These are phyloP conservation scores for barley (Hordeum vulgare) DNA, from an alignment of 176 grass and related monocot species.

Conservation along the genomic window DNA sequence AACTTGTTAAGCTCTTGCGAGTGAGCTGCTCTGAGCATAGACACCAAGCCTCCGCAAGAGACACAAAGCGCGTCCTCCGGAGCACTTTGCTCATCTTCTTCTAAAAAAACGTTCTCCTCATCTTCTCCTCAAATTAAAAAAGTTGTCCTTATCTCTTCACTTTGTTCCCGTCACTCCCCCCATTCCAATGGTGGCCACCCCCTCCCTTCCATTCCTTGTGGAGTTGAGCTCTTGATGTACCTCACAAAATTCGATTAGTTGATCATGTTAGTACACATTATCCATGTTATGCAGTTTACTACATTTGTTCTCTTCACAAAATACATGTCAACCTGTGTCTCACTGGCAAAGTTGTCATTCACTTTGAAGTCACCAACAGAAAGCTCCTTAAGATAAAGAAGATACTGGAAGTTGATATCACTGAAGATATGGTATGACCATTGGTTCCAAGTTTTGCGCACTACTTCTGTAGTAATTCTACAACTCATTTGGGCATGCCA, in stretches of 20 bases:
- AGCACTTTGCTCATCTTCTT: no score
- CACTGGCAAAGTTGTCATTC: slow-evolving; percentile 76
- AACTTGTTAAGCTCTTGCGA: no score
- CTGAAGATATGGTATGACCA: slow-evolving; percentile 36
- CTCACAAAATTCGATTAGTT: neutral
- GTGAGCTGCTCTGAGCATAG: no score
- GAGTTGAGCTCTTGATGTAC: no score
- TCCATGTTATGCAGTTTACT: neutral
- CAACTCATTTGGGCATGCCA: neutral
- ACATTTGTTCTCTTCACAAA: neutral
- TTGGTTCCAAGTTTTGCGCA: neutral
- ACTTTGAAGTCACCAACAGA: slow-evolving; percentile 69
- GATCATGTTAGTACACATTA: neutral
- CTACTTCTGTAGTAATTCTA: neutral
- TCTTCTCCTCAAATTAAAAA: no score
- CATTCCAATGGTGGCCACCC: no score
- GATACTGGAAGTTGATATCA: slow-evolving; percentile 40
- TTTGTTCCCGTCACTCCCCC: no score
- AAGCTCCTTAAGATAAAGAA: slow-evolving; percentile 76
- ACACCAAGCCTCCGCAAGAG: no score
- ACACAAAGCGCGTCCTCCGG: no score
- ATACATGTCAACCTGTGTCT: neutral
- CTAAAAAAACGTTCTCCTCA: no score
- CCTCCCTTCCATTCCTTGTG: no score
- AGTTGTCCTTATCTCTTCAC: no score